Evolutionary conservation across 306 rosid genomes (phyloP).

Genomic region (Vigna radiata): DNA sequence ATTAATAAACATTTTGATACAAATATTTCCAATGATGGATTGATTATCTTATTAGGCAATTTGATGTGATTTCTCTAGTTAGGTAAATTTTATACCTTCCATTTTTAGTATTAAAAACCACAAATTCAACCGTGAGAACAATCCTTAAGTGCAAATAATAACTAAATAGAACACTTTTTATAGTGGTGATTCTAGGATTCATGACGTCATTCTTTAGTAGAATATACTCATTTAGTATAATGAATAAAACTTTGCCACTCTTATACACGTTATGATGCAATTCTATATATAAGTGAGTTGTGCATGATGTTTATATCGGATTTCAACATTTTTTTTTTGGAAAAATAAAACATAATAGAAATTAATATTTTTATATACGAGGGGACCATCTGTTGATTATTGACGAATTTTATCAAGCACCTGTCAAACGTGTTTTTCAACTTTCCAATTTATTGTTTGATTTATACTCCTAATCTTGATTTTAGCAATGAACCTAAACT

Average conservation of each 20-base stretch:
- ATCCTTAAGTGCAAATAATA: not conserved
- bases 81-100: not conserved
- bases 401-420: not conserved
- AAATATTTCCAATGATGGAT: not conserved
- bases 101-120: not conserved
- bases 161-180: not conserved
- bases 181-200: not conserved
- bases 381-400: conserved; percentile 14
- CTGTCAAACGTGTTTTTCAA: conserved; percentile 5
- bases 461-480: conserved; percentile 20
- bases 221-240: not conserved
- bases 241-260: not conserved
- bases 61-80: not conserved
- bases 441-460: not conserved
- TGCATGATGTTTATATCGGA: not conserved
- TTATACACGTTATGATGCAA: not conserved
- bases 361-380: not conserved
- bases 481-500: not conserved
- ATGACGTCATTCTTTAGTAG: not conserved
- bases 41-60: not conserved
- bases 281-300: not conserved
- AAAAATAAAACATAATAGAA: not conserved
- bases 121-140: not conserved
- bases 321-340: not conserved
- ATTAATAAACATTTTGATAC: not conserved